A percentile compares a stretch with the other conserved stretches of the same genome.
phyloP scores from a whole-genome alignment of 2,329 filamentous ascomycete genomes.

The Pseudomassariella vexata region DNA sequence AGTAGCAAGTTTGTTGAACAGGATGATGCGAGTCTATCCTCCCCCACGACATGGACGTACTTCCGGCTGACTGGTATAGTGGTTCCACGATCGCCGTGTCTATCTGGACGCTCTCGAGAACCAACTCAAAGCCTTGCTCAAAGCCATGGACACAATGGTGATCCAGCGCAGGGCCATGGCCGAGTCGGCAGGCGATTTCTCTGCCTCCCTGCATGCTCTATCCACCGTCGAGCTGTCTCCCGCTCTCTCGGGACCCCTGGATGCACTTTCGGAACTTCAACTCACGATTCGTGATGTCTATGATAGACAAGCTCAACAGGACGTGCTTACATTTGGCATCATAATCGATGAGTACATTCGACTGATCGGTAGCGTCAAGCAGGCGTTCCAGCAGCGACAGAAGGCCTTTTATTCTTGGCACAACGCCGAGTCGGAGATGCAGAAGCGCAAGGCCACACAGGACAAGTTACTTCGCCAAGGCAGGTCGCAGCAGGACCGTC shows the following conservation, averaged over 20 bases:
- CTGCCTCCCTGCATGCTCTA: conserved; percentile 83
- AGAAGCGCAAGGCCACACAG: conserved; percentile 82
- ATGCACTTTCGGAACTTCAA: conserved; percentile 88
- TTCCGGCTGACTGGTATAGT: conserved; percentile 43
- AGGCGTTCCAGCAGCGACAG: conserved; percentile 84
- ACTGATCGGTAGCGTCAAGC: conserved; percentile 90
- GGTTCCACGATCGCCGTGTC: conserved; percentile 95
- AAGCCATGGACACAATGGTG: conserved; percentile 91
- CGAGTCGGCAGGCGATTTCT: conserved; percentile 90
- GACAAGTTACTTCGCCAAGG: conserved; percentile 95
- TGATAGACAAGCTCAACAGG: conserved; percentile 93
- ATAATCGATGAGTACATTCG: conserved; percentile 98
- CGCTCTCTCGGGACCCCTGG: conserved; percentile 79
- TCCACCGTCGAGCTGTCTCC: conserved; percentile 90
- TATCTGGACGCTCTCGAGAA: conserved; percentile 92
- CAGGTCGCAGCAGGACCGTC: conserved; percentile 88
- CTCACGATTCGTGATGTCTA: conserved; percentile 92
- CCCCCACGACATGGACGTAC: not conserved
- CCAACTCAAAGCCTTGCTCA: conserved; percentile 83
- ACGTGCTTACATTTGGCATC: conserved; percentile 91
- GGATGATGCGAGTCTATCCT: conserved; percentile 66
- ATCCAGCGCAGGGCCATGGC: conserved; percentile 87
- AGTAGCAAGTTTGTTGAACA: conserved; percentile 92
- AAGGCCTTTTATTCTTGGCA: conserved; percentile 97
- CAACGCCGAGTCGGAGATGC: conserved; percentile 78